A percentile compares a stretch with the other conserved stretches of the same genome.
Evolutionary conservation across 441 rosid genomes (phyloP).

Genomic region (Adansonia grandidieri): DNA sequence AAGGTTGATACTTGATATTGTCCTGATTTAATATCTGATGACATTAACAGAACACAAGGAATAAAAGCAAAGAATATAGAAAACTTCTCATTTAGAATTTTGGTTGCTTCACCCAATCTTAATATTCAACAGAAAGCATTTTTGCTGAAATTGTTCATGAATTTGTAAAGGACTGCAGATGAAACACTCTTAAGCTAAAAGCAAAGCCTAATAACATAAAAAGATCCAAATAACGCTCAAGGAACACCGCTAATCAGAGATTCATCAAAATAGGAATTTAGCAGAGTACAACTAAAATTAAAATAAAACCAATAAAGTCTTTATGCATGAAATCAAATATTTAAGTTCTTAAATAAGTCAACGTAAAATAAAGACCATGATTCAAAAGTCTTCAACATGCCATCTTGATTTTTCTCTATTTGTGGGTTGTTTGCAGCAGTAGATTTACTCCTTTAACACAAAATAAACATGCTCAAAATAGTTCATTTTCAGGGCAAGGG

Average conservation of each 20-base stretch:
- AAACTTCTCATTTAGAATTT: not conserved
- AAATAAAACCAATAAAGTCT: not conserved
- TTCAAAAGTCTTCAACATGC: not conserved
- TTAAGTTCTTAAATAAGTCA: not conserved
- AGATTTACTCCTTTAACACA: not conserved
- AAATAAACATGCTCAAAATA: too few relatives aligned
- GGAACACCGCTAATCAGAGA: not conserved
- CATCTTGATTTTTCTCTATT: not conserved
- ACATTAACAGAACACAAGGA: not conserved
- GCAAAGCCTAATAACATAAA: not conserved
- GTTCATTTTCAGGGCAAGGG: not conserved
- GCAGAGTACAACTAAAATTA: not conserved
- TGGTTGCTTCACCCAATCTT: not conserved
- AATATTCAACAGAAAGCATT: not conserved
- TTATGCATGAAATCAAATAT: not conserved
- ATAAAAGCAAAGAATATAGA: not conserved
- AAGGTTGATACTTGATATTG: constrained; percentile 1
- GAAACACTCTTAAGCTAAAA: constrained; percentile 1
- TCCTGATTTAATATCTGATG: not conserved
- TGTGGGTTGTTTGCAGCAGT: not conserved
- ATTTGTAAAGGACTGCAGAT: not conserved
- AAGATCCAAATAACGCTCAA: not conserved
- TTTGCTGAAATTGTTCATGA: not conserved
- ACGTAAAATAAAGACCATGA: not conserved
- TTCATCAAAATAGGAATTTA: not conserved